Evolutionary conservation across 75 land plant genomes (phyloP).

Genomic region (Gnetum montanum): DNA sequence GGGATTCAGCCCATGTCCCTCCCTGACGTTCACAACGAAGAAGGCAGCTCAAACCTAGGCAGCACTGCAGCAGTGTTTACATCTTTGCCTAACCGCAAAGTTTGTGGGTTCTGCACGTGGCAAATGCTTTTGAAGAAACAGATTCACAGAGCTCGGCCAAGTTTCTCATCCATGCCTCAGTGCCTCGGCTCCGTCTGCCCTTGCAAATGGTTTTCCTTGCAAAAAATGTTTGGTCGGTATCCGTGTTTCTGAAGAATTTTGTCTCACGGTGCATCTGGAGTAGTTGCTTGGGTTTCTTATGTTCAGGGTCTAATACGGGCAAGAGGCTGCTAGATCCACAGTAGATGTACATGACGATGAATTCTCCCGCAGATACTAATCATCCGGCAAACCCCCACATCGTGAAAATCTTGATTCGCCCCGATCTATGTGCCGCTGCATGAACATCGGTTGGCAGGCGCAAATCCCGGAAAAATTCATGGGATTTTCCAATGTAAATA

Average conservation of each 20-base stretch:
- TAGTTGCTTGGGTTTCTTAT: neutral
- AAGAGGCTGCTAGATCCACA: slow-evolving; percentile 42
- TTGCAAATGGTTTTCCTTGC: slow-evolving; percentile 74
- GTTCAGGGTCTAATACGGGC: slow-evolving; percentile 62
- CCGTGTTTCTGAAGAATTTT: too few relatives aligned
- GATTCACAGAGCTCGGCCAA: slow-evolving; percentile 12
- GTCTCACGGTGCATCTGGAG: too few relatives aligned
- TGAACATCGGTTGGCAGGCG: slow-evolving; percentile 11
- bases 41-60: too few relatives aligned
- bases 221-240: slow-evolving; percentile 74
- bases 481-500: slow-evolving; percentile 66
- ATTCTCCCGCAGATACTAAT: neutral
- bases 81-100: slow-evolving; percentile 40
- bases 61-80: too few relatives aligned
- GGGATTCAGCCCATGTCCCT: slow-evolving; percentile 48
- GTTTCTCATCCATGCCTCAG: slow-evolving; percentile 37
- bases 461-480: slow-evolving; percentile 25
- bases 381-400: slow-evolving; percentile 35
- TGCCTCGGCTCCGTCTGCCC: slow-evolving; percentile 56
- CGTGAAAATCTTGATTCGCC: slow-evolving; percentile 17
- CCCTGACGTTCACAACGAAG: too few relatives aligned
- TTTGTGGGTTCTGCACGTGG: slow-evolving; percentile 55
- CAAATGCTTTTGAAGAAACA: slow-evolving; percentile 48
- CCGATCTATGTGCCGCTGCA: neutral
- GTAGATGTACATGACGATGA: slow-evolving; percentile 43